Conservation (phyloP, 306 rosid species). For the Neltuma alba region DNA sequence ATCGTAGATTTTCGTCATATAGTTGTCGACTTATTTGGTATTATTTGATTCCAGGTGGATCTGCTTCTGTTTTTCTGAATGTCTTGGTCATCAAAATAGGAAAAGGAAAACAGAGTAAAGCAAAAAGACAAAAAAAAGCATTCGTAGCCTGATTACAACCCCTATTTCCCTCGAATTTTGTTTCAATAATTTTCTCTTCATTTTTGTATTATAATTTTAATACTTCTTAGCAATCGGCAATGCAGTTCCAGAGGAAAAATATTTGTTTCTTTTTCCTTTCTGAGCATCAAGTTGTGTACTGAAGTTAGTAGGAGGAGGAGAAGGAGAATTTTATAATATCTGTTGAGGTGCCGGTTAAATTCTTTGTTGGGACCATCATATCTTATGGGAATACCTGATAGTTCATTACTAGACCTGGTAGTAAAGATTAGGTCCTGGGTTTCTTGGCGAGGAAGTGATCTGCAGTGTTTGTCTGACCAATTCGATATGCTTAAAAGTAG, state of each 20-base stretch:
- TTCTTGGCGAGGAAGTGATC: conserved; percentile 54
- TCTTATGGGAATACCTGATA: conserved; percentile 97
- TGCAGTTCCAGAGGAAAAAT: conserved; percentile 43
- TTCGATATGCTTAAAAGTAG: conserved; percentile 58
- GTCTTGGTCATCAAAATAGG: conserved; percentile 30
- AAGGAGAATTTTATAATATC: conserved; percentile 25
- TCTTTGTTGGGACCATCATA: conserved; percentile 42
- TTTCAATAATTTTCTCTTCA: conserved; percentile 35
- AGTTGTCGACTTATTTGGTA: conserved; percentile 45
- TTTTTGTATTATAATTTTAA: conserved; percentile 29
- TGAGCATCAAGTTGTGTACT: conserved; percentile 36
- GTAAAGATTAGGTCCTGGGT: conserved; percentile 71
- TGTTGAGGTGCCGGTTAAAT: conserved; percentile 40
- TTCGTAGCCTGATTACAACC: conserved; percentile 30
- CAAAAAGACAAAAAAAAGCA: conserved; percentile 28
- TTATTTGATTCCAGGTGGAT: conserved; percentile 72
- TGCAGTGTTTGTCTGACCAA: conserved; percentile 39
- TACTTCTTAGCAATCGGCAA: conserved; percentile 38
- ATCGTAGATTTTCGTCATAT: conserved; percentile 36
- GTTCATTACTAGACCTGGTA: conserved; percentile 69
- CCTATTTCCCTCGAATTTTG: conserved; percentile 61
- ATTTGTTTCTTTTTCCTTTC: conserved; percentile 41
- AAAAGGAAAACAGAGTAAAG: conserved; percentile 11
- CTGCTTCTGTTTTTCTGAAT: conserved; percentile 32
- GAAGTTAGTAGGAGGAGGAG: conserved; percentile 45